Evolutionary conservation across 1,139 yeast species (phyloP), one percentile per base, ranked within the genome.

Genomic region (Candida tetrigidarum): DNA sequence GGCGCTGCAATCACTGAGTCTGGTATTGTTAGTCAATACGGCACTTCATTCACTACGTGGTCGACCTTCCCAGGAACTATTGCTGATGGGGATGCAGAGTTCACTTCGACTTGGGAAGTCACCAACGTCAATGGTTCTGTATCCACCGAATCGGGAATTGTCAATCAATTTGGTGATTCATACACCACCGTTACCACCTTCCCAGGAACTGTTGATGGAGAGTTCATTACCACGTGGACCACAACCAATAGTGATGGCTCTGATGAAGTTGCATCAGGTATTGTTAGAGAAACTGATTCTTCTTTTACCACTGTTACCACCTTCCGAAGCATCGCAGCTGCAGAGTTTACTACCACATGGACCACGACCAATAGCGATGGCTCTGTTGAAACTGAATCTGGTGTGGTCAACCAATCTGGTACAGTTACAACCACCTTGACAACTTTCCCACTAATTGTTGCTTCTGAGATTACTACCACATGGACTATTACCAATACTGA

Each of bases 261-360:
- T 10, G 9, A 35, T 25, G 44, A n/a, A 18, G 37, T 43, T 18
- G 43, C 35, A 2, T 35, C 50, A 19, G 46, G 40, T 29, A 10
- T 15, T 29, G 33, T 29, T 14, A 57, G 56, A 55, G 8, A 27
- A 32, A 4, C 41, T 19, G 19, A 22, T 22, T 6, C 25, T n/a
- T n/a, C n/a, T n/a, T n/a, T n/a, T n/a, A n/a, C n/a, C n/a, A n/a
- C n/a, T n/a, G n/a, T n/a, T n/a, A n/a, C n/a, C n/a, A n/a, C n/a
- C n/a, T n/a, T n/a, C n/a, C n/a, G n/a, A n/a, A n/a, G n/a, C n/a
- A n/a, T n/a, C n/a, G 25, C 25, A 22, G 25, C 25, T 10, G 9
- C 25, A 18, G 52, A 51, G n/a, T 54, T 52, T 52, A 52, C 60
- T 12, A 56, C 58, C 8, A 56, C 60, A 1, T 48, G 52, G 47